Percentiles rank a stretch among this genome's conserved stretches.
Conservation (phyloP, 2,329 filamentous ascomycete genomes). For the Zasmidium citrigriseum region DNA sequence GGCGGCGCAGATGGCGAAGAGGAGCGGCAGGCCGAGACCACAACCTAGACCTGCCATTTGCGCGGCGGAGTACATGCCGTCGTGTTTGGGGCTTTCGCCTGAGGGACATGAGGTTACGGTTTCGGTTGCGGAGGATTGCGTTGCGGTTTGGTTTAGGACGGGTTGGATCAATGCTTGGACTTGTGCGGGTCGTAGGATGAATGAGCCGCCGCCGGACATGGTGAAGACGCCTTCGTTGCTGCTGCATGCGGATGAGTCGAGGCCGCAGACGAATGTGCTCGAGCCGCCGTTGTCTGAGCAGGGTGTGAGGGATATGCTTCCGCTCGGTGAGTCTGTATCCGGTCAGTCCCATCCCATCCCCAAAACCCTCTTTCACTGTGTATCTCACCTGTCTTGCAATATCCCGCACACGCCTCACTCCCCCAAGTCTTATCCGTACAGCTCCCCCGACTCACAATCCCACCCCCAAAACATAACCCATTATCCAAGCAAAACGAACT, state of each 20-base stretch:
- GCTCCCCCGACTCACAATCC: conserved; percentile 31
- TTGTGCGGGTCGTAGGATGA: conserved; percentile 33
- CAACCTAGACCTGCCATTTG: conserved; percentile 32
- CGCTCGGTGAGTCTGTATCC: conserved; percentile 6
- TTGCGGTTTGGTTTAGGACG: conserved; percentile 18
- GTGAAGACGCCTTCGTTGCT: conserved; percentile 28
- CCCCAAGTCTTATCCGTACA: conserved; percentile 37
- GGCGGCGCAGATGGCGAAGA: conserved; percentile 26
- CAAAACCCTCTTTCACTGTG: background rate
- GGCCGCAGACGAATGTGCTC: conserved; percentile 35
- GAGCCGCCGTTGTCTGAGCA: conserved; percentile 23
- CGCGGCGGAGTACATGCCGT: conserved; percentile 22
- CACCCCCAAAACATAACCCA: conserved; percentile 34
- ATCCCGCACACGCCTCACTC: conserved; percentile 30
- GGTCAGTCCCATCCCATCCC: conserved; percentile 5
- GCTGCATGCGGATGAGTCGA: conserved; percentile 27
- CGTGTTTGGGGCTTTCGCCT: background rate
- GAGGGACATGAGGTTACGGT: conserved; percentile 6
- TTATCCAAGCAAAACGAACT: conserved; percentile 34
- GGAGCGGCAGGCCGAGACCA: conserved; percentile 31
- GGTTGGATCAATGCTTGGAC: conserved; percentile 27
- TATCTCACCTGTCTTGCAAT: conserved; percentile 30
- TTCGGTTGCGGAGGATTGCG: conserved; percentile 7
- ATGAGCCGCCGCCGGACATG: conserved; percentile 23
- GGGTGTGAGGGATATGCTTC: conserved; percentile 28